Percentiles rank a stretch among this genome's conserved stretches.
phyloP scores from a whole-genome alignment of 192 early-diverging fungal species.

The Phlyctochytrium planicorne region DNA sequence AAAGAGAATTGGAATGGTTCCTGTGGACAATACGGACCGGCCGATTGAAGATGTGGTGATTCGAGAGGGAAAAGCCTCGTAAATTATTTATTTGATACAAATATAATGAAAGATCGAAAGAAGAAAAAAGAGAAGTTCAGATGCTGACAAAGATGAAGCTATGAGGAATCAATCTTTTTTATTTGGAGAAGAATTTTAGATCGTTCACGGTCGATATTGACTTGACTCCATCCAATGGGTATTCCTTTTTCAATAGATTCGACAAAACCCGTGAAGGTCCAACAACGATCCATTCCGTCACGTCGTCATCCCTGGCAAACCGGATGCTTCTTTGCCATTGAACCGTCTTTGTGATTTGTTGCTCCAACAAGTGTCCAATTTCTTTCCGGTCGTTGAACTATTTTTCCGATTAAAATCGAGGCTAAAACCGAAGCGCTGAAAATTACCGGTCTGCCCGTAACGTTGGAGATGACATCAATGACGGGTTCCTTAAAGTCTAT shows the following conservation, averaged over 20 bases:
- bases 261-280: slow-evolving; percentile 86
- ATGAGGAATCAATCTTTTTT: no score
- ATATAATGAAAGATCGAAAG: no score
- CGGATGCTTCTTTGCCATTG: slow-evolving; percentile 86
- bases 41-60: slow-evolving; percentile 47
- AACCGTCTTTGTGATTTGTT: slow-evolving; percentile 82
- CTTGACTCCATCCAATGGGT: slow-evolving; percentile 43
- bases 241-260: slow-evolving; percentile 87
- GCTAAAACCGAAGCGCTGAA: not conserved
- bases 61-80: no score
- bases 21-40: slow-evolving; percentile 39
- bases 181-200: no score
- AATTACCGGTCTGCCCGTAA: slow-evolving; percentile 77
- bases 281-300: slow-evolving; percentile 81
- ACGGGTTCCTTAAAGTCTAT: slow-evolving; percentile 70
- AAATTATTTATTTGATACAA: no score
- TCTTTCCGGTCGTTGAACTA: slow-evolving; percentile 54
- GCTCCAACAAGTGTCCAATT: slow-evolving; percentile 66
- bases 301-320: slow-evolving; percentile 74
- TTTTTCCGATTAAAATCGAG: not conserved
- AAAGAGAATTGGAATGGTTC: slow-evolving; percentile 58
- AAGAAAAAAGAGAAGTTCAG: no score
- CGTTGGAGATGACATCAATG: slow-evolving; percentile 90
- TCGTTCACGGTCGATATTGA: slow-evolving; percentile 8
- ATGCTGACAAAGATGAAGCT: no score